These are phyloP conservation scores for Aristolochia fimbriata DNA, from an alignment of 164 flowering plant species.

Conservation along the genomic window DNA sequence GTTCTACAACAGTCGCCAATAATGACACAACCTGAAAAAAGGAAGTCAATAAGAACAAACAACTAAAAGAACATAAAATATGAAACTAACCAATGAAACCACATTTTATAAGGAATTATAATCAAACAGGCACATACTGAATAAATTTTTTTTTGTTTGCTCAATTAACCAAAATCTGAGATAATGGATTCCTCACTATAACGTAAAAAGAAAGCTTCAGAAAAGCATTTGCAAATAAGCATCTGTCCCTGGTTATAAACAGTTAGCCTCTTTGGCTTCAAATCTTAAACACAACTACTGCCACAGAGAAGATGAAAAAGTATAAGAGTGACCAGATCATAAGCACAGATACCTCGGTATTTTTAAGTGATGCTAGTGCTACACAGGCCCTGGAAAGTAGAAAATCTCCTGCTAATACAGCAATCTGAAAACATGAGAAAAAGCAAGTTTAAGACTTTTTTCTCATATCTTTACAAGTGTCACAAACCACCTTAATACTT, in stretches of 20 bases:
- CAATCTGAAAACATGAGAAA: constrained; percentile 37
- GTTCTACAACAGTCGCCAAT: constrained; percentile 69
- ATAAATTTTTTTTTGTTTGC: too few relatives aligned
- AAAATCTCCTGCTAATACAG: constrained; percentile 95
- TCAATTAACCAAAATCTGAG: too few relatives aligned
- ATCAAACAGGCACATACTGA: too few relatives aligned
- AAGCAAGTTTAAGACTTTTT: background rate
- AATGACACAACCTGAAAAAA: constrained; percentile 64
- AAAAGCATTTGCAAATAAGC: too few relatives aligned
- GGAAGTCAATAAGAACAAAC: background rate
- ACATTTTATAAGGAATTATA: too few relatives aligned
- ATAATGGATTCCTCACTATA: too few relatives aligned
- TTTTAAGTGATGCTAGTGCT: constrained; percentile 73
- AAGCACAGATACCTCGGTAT: constrained; percentile 56
- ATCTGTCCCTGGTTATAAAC: background rate
- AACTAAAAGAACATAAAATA: background rate
- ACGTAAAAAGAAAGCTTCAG: too few relatives aligned
- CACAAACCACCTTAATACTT: background rate
- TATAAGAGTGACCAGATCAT: background rate
- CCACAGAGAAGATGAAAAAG: background rate
- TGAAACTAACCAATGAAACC: too few relatives aligned
- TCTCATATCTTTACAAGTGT: background rate
- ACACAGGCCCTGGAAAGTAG: constrained; percentile 94
- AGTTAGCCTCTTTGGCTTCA: background rate
- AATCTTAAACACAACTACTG: background rate